Evolutionary conservation across 139 green algal genomes (phyloP).

Genomic region (Tetradesmus lagerheimii): DNA sequence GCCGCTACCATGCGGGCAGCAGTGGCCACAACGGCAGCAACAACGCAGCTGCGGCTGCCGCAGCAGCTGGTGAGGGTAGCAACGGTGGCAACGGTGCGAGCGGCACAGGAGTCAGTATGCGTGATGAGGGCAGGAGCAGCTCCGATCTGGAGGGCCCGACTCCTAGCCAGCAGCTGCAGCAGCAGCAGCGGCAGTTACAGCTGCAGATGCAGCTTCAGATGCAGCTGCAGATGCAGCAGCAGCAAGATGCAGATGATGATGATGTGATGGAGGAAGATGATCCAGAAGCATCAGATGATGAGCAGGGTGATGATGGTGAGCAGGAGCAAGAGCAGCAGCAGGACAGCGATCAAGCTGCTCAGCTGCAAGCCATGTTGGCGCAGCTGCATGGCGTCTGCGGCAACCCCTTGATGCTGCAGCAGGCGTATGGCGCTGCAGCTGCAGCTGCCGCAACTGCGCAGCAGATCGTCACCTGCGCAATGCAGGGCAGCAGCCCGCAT

Average conservation of each 20-base stretch:
- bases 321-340: background rate
- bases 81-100: background rate
- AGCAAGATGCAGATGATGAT: background rate
- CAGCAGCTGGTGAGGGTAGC: background rate
- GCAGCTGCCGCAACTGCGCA: constrained; percentile 32
- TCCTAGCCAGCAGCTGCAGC: background rate
- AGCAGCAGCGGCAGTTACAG: background rate
- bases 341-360: background rate
- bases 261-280: background rate
- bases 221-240: background rate
- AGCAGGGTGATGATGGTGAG: background rate
- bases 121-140: constrained; percentile 36
- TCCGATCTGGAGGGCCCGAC: constrained; percentile 7
- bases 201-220: background rate
- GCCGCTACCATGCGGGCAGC: background rate
- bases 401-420: constrained; percentile 29
- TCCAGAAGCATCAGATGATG: background rate
- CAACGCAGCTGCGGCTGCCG: background rate
- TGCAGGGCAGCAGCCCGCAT: background rate
- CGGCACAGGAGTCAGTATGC: constrained; percentile 8
- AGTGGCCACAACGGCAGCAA: background rate
- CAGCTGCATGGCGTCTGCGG: constrained; percentile 20
- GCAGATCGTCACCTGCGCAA: constrained; percentile 6
- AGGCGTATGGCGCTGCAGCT: constrained; percentile 41
- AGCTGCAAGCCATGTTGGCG: constrained; percentile 35